Conservation (phyloP, 441 rosid species). For the Capsella rubella region DNA sequence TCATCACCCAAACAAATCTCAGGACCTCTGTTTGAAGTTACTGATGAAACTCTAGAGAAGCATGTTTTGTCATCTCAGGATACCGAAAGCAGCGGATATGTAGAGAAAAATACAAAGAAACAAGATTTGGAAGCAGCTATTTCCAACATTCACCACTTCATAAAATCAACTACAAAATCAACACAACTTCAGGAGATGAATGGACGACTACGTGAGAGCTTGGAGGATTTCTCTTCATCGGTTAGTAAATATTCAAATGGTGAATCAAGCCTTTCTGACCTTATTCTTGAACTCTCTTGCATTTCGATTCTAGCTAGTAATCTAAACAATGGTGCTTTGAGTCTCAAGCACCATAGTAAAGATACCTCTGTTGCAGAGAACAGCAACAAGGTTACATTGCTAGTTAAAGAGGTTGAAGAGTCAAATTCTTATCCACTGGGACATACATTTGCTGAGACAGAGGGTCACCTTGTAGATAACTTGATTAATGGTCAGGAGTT, state of each 20-base stretch:
- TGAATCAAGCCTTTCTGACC: conserved; percentile 43
- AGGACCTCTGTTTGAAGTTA: conserved; percentile 38
- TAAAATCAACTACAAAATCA: conserved; percentile 44
- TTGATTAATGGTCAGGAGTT: conserved; percentile 32
- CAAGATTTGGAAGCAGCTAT: conserved; percentile 52
- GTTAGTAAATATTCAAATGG: conserved; percentile 40
- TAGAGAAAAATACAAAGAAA: conserved; percentile 16
- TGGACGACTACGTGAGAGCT: conserved; percentile 39
- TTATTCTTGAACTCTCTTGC: conserved; percentile 52
- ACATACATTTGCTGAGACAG: conserved; percentile 42
- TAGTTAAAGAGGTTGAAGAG: conserved; percentile 41
- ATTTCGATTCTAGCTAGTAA: conserved; percentile 47
- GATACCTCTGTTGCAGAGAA: conserved; percentile 36
- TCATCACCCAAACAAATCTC: conserved; percentile 30
- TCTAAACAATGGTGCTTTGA: conserved; percentile 39
- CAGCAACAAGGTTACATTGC: conserved; percentile 49
- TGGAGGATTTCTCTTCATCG: conserved; percentile 46
- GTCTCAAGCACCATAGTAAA: conserved; percentile 38
- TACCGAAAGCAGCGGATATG: neutral
- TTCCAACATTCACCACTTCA: conserved; percentile 46
- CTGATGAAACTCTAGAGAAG: conserved; percentile 40
- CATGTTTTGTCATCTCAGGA: conserved; percentile 45
- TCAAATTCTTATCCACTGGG: conserved; percentile 34
- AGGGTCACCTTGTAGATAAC: conserved; percentile 43
- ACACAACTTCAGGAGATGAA: conserved; percentile 40